Conservation (phyloP, 352 stramenopile species). For the Phytophthora crassamura region DNA sequence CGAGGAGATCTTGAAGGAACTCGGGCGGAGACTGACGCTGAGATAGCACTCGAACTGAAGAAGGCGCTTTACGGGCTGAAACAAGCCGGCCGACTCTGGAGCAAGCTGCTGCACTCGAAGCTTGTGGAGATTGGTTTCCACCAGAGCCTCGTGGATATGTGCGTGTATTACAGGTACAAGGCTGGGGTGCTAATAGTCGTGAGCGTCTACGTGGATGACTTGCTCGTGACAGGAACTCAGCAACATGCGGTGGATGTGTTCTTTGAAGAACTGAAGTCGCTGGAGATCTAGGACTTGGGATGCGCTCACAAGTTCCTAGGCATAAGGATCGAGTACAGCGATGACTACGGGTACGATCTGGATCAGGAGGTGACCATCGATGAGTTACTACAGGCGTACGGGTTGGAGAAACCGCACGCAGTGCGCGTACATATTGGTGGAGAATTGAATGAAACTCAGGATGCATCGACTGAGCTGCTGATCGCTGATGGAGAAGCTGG, state of each 20-base stretch:
- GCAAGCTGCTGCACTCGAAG: slow-evolving; percentile 18
- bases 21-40: not conserved
- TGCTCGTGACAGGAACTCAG: slow-evolving; percentile 25
- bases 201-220: slow-evolving; percentile 40
- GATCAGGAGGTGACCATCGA: not conserved
- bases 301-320: slow-evolving; percentile 33
- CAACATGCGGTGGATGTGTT: slow-evolving; percentile 1
- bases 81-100: slow-evolving; percentile 38
- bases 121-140: slow-evolving; percentile 20
- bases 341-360: not conserved
- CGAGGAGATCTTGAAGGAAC: not conserved
- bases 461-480: slow-evolving; percentile 2
- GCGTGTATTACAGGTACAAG: slow-evolving; percentile 24
- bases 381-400: not conserved
- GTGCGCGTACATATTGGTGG: slow-evolving; percentile 18
- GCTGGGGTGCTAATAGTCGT: slow-evolving; percentile 9
- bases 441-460: not conserved
- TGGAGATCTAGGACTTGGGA: slow-evolving; percentile 40
- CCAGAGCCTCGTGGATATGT: slow-evolving; percentile 28
- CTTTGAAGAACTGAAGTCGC: slow-evolving; percentile 7
- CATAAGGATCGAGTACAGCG: slow-evolving; percentile 23
- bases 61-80: slow-evolving; percentile 41
- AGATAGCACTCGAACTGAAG: slow-evolving; percentile 19
- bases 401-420: not conserved
- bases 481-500: not conserved